Base-by-base conservation (phyloP, 2,329 filamentous ascomycete species). In the Rhexocercosporidium sp. region DNA sequence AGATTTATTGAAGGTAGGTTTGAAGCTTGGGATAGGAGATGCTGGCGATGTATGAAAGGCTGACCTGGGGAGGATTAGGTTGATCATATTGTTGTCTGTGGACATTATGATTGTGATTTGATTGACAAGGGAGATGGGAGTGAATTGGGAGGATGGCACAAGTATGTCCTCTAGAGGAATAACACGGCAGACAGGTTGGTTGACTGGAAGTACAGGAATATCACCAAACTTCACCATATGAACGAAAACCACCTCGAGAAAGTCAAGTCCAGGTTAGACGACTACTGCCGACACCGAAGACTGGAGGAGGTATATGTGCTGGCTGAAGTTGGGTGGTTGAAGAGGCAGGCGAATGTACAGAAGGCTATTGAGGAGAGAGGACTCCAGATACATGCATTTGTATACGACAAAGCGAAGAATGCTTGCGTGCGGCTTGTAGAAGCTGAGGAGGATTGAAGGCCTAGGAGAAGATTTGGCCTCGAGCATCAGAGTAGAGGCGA, bases 221-320 rank as follows among this genome's bases (percentile, higher is more conserved):
- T 75, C 5, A 70, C 71, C 1, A 66, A 69, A 62, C 71, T 75
- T 3, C 74, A 73, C 39, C 54, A 64, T 12, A 62, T 65, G 34
- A 68, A 70, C 61, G 66, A 70, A 53, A 49, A 62, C 62, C 59
- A 68, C 67, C 53, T 62, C 39, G 29, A 54, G 39, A 49, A 53
- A 41, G n/a, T 39, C 56, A 49, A 66, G 31, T 60, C 25, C 29
- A 22, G 41, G 9, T 53, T 67, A n/a, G 53, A 63, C 27, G 49
- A 66, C 44, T 44, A 82, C 44, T 81, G 84, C 49, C 82, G 83
- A 64, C 81, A 82, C 9, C 77, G 82, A 27, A 85, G 83, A 68
- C 76, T 91, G 67, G 86, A 86, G 12, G 87, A 90, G 77, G 79
- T 90, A 69, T 91, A 91, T 74, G 88, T 91, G 6, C 79, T 84